A percentile compares a stretch with the other conserved stretches of the same genome.
Conservation (phyloP, 2,329 filamentous ascomycete genomes). For the Paramyrothecium roridum region DNA sequence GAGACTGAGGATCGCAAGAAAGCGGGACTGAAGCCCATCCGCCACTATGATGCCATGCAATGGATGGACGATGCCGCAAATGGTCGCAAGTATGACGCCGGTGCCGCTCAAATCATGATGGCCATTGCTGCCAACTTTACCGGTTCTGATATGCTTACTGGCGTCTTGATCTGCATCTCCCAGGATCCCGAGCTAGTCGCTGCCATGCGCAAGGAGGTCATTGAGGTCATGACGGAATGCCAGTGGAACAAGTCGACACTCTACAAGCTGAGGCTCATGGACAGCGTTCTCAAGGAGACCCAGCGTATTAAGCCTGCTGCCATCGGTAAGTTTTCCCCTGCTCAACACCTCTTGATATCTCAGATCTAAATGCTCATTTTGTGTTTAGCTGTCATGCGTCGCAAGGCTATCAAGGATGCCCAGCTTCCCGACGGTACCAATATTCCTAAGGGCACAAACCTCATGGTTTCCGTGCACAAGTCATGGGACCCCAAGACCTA, state of each 20-base stretch:
- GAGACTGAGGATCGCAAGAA: background rate
- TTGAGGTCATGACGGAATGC: background rate
- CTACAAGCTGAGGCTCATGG: constrained; percentile 18
- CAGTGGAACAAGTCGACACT: constrained; percentile 13
- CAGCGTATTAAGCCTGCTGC: constrained; percentile 18
- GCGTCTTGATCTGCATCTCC: background rate
- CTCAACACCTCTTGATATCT: no score
- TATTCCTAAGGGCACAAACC: constrained; percentile 15
- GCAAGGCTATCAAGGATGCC: constrained; percentile 9
- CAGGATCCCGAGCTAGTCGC: background rate
- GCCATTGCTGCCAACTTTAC: background rate
- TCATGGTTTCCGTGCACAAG: constrained; percentile 7
- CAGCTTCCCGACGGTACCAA: constrained; percentile 11
- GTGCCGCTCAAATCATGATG: background rate
- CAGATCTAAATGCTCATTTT: background rate
- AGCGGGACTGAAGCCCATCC: background rate
- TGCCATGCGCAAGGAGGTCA: background rate
- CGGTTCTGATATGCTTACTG: background rate
- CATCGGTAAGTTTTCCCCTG: constrained; percentile 10
- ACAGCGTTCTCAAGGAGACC: constrained; percentile 20
- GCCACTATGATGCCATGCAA: background rate
- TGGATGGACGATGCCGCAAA: background rate
- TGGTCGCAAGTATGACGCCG: background rate
- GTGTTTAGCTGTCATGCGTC: constrained; percentile 5
- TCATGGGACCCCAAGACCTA: constrained; percentile 12